Evolutionary conservation across 768 basidiomycete genomes (phyloP), one percentile per base, ranked within the genome.

Genomic region (Lentinula boryana): DNA sequence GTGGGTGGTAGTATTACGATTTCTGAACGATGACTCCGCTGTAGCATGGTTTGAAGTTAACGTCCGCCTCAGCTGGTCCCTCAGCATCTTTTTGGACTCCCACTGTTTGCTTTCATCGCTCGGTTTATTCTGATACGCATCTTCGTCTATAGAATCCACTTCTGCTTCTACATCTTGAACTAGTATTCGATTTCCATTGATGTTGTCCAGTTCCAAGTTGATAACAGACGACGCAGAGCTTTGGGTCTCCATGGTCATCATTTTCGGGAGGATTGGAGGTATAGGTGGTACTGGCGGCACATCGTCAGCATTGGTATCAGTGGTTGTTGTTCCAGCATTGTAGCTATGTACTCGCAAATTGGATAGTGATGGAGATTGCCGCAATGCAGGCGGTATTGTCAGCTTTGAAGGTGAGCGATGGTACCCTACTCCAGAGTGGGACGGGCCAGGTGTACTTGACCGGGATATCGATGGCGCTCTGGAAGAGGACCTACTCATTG

Each of bases 151-250:
- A 12, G 78, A 74, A 36, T 85, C 86, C 21, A 77, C 77, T 60
- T 89, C 87, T 32, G 78, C 78, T 44, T 90, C 88, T 44, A 80
- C 80, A 68, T 91, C 89, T 65, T 85, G 84, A 49, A 91, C 77
- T 44, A 91, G 74, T 57, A 91, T 86, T 18, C 50, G 31, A 35
- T 56, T 56, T 21, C 40, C 55, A 56, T 56, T 55, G 8, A 87
- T 85, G 64, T 89, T 88, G 56, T 76, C 78, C 61, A 84, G 72
- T 63, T 88, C 86, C 72, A 89, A 68, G 67, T 87, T 84, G 66
- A 84, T 75, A 18, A 88, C 78, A 40, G 90, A 91, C 50, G 88
- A 90, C 38, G 88, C 82, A 21, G 87, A 85, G 69, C 86, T 88
- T 67, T 85, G 81, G 48, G 84, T 40, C 12, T 21, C 55, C 7